phyloP scores from a whole-genome alignment of 176 grass and related monocot species.

The Dendrocalamus sinicus region DNA sequence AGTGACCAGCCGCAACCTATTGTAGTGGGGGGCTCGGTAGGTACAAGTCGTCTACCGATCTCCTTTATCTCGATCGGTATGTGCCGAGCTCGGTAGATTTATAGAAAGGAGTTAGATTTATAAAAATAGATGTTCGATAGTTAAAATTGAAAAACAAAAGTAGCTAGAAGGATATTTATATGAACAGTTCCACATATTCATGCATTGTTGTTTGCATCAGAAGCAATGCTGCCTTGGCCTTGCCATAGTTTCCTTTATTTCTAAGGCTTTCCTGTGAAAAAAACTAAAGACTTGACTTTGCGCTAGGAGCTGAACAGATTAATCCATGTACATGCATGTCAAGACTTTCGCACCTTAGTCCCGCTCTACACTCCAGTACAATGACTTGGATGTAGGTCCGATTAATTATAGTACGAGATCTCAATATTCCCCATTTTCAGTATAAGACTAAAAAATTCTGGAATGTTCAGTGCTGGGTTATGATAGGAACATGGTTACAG shows the following conservation, averaged over 20 bases:
- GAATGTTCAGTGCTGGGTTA: background rate
- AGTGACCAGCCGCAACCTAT: too few relatives aligned
- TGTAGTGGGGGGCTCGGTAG: too few relatives aligned
- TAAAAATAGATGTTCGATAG: fast-evolving
- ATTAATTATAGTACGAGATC: background rate
- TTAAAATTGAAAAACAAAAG: too few relatives aligned
- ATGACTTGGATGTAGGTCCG: background rate
- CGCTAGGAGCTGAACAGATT: too few relatives aligned
- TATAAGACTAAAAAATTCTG: background rate
- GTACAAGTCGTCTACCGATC: too few relatives aligned
- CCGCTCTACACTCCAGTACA: background rate
- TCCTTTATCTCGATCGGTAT: too few relatives aligned
- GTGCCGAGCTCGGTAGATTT: too few relatives aligned
- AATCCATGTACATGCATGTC: too few relatives aligned
- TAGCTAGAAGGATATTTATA: too few relatives aligned
- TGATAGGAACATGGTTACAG: background rate
- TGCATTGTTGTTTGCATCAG: conserved; percentile 3
- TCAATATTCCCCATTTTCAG: background rate
- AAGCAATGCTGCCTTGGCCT: background rate
- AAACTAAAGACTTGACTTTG: background rate
- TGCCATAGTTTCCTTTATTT: background rate
- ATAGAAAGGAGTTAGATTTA: too few relatives aligned
- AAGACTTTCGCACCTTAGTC: background rate
- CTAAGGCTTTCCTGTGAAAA: background rate
- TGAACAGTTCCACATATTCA: background rate